Base-by-base conservation (phyloP, 2,329 filamentous ascomycete genomes). In the Gliomastix tumulicola region DNA sequence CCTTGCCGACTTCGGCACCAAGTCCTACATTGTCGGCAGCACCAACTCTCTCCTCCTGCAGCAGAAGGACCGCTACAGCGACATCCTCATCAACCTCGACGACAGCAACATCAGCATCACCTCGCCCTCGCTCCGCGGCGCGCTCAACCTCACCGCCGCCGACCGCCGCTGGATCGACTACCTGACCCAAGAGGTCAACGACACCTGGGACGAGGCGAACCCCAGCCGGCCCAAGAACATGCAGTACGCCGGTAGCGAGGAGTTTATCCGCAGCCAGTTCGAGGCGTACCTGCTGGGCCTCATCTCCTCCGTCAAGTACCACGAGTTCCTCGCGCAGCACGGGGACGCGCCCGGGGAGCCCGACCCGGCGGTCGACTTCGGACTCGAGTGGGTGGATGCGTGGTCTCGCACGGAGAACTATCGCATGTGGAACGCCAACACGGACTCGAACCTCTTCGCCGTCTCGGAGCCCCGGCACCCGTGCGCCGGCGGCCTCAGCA, bases 81-180 rank as follows among this genome's bases (percentile, higher is more conserved):
- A 98, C 53, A 88, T 97, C 23, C 72, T 98, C 41, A 88, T 98
- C 55, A 96, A 98, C 55, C 79, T 98, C 16, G 92, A 98, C 56
- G 89, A 96, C 44, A 78, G 84, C 46, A 84, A 78, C 3, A 80
- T 97, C 48, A 90, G 79, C 50, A 86, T 96, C 44, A 84, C 84
- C 1, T 94, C 88, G 0, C 66, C 83, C 3, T 85, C 87, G 6
- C 69, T 98, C 12, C 81, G 84, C 34, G 65, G 71, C 25, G 88
- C 88, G 2, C 69, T 97, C 6, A 62, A 76, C 1, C 76, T 98
- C 3, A 92, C 92, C 0, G 81, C 81, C 9, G 84, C 92, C 1
- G 92, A 98, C 54, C 77, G 92, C 41, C 76, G 92, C 39, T 98
- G 92, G 90, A 96, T 98, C 48, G 92, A 98, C 62, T 89, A 88